These are phyloP conservation scores for Myxozyma mucilagina DNA, from an alignment of 805 yeast genomes.

Conservation along the genomic window DNA sequence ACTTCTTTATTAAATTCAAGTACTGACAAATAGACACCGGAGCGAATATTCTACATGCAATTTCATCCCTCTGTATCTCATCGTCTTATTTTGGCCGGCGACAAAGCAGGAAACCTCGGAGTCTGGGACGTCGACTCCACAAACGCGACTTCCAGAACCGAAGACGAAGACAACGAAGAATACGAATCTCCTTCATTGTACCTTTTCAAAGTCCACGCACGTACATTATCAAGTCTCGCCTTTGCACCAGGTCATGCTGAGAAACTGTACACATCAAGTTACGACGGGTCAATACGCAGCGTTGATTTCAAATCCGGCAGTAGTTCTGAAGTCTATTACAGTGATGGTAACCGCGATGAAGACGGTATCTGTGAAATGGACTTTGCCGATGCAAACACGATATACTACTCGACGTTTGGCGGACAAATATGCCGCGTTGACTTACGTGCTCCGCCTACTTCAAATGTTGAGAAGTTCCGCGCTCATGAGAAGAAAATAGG, in stretches of 20 bases:
- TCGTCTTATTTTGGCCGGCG: conserved; percentile 78
- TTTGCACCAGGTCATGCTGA: conserved; percentile 53
- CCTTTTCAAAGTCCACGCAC: conserved; percentile 72
- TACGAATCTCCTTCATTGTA: conserved; percentile 49
- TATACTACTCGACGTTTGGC: conserved; percentile 72
- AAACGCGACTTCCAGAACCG: conserved; percentile 22
- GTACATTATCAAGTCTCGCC: conserved; percentile 64
- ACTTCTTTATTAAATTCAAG: background rate
- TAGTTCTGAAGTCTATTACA: conserved; percentile 57
- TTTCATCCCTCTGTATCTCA: conserved; percentile 74
- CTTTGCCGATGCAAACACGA: conserved; percentile 44
- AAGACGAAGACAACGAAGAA: conserved; percentile 40
- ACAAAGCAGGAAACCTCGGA: conserved; percentile 82
- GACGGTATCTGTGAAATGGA: conserved; percentile 35
- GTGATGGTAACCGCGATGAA: conserved; percentile 40
- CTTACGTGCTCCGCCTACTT: conserved; percentile 48
- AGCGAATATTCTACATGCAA: conserved; percentile 68
- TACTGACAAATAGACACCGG: conserved; percentile 42
- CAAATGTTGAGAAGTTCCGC: conserved; percentile 43
- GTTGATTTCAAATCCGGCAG: conserved; percentile 64
- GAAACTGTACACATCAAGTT: conserved; percentile 68
- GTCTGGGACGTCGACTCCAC: conserved; percentile 74
- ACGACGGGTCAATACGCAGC: conserved; percentile 82
- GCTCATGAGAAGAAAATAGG: conserved; percentile 91
- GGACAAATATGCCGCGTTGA: conserved; percentile 83